Conservation (phyloP, 495 filamentous ascomycete species). For the Talaromyces stipitatus region DNA sequence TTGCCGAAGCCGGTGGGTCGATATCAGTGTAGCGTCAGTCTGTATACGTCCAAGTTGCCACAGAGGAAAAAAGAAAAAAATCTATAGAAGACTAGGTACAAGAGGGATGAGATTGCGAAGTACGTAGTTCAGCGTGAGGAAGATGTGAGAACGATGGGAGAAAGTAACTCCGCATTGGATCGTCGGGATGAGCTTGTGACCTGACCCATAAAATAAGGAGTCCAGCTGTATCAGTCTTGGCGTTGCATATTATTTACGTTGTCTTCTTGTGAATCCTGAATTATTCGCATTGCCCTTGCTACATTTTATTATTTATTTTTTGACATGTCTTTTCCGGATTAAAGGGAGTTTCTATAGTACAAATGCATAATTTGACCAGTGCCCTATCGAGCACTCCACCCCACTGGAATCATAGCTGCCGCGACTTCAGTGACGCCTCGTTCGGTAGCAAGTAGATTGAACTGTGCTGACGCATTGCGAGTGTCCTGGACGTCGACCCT, state of each 20-base stretch:
- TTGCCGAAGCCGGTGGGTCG: conserved; percentile 4
- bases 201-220: not conserved
- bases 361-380: not conserved
- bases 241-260: too few relatives aligned
- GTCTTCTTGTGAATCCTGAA: not conserved
- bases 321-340: not conserved
- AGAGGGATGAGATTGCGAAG: not conserved
- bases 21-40: not conserved
- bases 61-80: not conserved
- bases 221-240: not conserved
- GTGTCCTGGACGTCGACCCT: conserved; percentile 88
- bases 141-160: conserved; percentile 1
- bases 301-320: not conserved
- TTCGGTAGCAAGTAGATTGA: conserved; percentile 80
- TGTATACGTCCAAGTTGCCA: not conserved
- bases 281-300: not conserved
- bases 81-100: not conserved
- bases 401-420: conserved; percentile 81
- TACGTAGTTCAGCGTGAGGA: not conserved
- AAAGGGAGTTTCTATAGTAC: not conserved
- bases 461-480: conserved; percentile 86
- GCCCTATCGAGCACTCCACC: conserved; percentile 54
- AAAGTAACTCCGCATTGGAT: not conserved
- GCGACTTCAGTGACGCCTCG: conserved; percentile 72
- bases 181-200: not conserved